Evolutionary conservation across 306 rosid genomes (phyloP).

Genomic region (Senna siamea): DNA sequence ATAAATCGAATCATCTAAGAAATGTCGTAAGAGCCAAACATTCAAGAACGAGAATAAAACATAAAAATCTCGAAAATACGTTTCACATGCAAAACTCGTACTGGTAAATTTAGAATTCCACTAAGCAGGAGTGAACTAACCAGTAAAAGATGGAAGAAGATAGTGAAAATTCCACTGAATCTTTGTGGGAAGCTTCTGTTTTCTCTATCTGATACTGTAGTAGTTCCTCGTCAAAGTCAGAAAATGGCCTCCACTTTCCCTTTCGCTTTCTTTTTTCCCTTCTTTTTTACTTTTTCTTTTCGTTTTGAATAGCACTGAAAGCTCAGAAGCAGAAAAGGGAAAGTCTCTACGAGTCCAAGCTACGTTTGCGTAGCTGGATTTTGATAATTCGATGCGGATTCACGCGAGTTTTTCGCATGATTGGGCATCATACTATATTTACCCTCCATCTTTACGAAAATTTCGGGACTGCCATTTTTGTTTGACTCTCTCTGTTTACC

Average conservation of each 20-base stretch:
- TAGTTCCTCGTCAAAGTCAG: conserved; percentile 4
- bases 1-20: too few relatives aligned
- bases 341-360: conserved; percentile 40
- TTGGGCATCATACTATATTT: background rate
- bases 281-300: conserved; percentile 8
- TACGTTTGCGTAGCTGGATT: conserved; percentile 49
- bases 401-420: conserved; percentile 34
- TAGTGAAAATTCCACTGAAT: conserved; percentile 28
- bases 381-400: background rate
- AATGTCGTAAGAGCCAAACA: too few relatives aligned
- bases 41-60: background rate
- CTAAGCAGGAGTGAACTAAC: conserved; percentile 27
- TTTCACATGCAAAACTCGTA: background rate
- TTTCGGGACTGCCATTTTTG: conserved; percentile 15
- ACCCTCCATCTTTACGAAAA: background rate
- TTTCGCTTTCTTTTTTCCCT: conserved; percentile 25
- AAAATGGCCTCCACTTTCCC: conserved; percentile 40
- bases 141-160: conserved; percentile 29
- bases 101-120: background rate
- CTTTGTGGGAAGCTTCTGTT: conserved; percentile 34
- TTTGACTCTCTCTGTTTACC: background rate
- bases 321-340: background rate
- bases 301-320: conserved; percentile 2
- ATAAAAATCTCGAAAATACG: background rate
- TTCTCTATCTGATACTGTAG: background rate